Evolutionary conservation across 192 early-diverging fungal species (phyloP), one percentile per base, ranked within the genome.

Genomic region (Dimargaris cristalligena): DNA sequence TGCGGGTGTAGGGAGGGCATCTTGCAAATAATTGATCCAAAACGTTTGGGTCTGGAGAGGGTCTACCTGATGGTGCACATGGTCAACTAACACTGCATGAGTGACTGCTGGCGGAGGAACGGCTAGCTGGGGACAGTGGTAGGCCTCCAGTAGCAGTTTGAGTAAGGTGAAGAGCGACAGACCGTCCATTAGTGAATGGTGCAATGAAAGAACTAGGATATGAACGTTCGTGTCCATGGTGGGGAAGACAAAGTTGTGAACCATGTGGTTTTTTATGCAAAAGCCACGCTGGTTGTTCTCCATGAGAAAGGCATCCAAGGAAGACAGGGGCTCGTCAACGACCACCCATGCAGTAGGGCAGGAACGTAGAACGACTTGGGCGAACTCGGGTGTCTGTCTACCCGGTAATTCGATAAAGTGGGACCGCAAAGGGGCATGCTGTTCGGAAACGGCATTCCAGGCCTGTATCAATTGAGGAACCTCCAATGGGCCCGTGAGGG

Each of bases 141-240:
- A 56, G 18, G 9, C 0, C 31, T 56, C 31, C 16, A 29, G 13
- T 29, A 34, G 20, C 20, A 34, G 8, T 13, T 31, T 13, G 23
- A 56, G 28, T n/a, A 56, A 32, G 0, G 34, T 14, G 9, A 32
- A 23, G 20, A 56, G 34, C 16, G 54, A 56, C 54, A 28, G 34
- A 3, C 54, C 54, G 23, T 56, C 54, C 2, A 56, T n/a, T 18
- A 56, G 28, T 20, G 54, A 28, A 32, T 56, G 54, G 54, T 56
- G 54, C 8, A 56, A 34, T 9, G 54, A 34, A 23, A 56, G 8
- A 18, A 34, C 31, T 9, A 56, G 34, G 16, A 20, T 16, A 14
- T 29, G 14, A 2, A 34, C 29, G 20, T 34, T 14, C 4, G 18
- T 23, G 16, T 18, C 16, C 11, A 8, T 33, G 20, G 30, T 41